These are phyloP conservation scores for Diaporthe helianthi DNA, from an alignment of 2,329 filamentous ascomycete genomes.

Conservation along the genomic window DNA sequence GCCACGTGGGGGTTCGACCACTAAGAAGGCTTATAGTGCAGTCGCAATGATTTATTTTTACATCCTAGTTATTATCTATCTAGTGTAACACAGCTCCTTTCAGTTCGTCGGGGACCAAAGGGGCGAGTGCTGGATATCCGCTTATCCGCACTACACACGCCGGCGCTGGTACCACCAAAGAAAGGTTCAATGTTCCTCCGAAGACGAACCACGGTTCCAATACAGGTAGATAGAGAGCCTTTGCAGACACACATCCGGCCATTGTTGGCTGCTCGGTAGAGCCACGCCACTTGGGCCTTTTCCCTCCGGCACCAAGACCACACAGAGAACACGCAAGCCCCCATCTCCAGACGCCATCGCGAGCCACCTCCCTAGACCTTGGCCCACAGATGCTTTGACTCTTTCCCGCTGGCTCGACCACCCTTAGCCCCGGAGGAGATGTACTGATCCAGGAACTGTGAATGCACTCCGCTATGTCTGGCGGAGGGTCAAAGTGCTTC, in stretches of 20 bases:
- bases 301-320: not conserved
- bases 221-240: no score
- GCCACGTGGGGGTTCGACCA: not conserved
- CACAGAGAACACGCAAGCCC: not conserved
- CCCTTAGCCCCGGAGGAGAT: not conserved
- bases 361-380: not conserved
- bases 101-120: not conserved
- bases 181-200: not conserved
- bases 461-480: not conserved
- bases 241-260: not conserved
- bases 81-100: no score
- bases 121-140: not conserved
- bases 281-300: not conserved
- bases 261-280: not conserved
- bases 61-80: no score
- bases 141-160: not conserved
- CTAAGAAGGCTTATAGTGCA: not conserved
- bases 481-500: not conserved
- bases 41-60: not conserved
- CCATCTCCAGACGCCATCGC: not conserved
- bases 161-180: not conserved
- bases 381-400: not conserved
- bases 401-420: not conserved
- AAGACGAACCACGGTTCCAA: not conserved
- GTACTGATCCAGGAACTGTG: not conserved